Evolutionary conservation across 1,284 basidiomycete genomes (phyloP).

Genomic region (Tylopilus sp.): DNA sequence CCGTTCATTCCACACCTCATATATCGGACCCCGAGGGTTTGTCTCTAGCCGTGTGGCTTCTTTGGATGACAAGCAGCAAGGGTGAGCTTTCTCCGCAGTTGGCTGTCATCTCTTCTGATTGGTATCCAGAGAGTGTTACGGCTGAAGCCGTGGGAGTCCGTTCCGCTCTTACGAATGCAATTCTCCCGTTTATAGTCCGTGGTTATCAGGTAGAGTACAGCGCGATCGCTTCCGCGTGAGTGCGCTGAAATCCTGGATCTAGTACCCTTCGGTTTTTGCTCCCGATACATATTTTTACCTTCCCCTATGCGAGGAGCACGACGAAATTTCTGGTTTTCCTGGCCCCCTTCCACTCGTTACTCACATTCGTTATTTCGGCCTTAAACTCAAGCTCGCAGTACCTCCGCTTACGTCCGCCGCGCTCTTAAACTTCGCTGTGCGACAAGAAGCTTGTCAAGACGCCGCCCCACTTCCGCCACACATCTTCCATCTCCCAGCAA

Average conservation of each 20-base stretch:
- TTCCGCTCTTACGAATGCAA: conserved; percentile 25
- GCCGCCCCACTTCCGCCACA: conserved; percentile 22
- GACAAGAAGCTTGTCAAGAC: conserved; percentile 37
- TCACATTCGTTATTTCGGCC: conserved; percentile 40
- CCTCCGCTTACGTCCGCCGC: conserved; percentile 40
- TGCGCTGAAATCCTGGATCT: conserved; percentile 4
- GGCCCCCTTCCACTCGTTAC: conserved; percentile 29
- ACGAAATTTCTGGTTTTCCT: conserved; percentile 24
- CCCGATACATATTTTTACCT: conserved; percentile 39
- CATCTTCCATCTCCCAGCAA: conserved; percentile 30
- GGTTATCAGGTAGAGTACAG: conserved; percentile 35
- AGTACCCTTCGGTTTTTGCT: conserved; percentile 42
- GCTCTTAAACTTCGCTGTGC: conserved; percentile 35
- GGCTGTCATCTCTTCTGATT: conserved; percentile 15
- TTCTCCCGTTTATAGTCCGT: conserved; percentile 33
- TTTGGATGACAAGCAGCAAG: conserved; percentile 50
- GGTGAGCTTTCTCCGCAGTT: conserved; percentile 32
- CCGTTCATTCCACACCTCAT: neutral
- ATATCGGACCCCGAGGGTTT: conserved; percentile 33
- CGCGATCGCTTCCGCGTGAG: neutral
- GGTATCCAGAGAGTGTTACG: conserved; percentile 19
- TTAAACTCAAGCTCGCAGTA: conserved; percentile 35
- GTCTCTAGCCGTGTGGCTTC: conserved; percentile 50
- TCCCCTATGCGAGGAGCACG: conserved; percentile 33
- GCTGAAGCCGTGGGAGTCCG: conserved; percentile 20